These are phyloP conservation scores for Lathyrus aphaca DNA, from an alignment of 306 rosid genomes.

Conservation along the genomic window DNA sequence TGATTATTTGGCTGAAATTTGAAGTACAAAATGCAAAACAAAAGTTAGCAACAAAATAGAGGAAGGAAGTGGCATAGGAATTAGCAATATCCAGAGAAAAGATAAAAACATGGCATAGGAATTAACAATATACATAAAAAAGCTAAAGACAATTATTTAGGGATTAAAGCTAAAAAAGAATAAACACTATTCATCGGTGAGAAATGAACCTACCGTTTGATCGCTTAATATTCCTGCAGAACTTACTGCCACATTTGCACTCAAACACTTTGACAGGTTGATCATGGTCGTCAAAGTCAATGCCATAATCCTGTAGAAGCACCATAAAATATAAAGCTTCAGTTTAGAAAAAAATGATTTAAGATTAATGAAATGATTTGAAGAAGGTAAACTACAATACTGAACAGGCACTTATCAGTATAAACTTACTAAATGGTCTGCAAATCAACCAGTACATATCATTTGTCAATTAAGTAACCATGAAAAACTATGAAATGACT, in stretches of 20 bases:
- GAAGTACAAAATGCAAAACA: no score
- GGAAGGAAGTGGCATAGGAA: no score
- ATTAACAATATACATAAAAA: no score
- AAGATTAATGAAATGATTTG: constrained; percentile 25
- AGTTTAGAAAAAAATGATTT: background rate
- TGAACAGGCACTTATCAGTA: background rate
- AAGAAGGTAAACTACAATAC: background rate
- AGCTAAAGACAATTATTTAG: no score
- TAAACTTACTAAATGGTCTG: constrained; percentile 26
- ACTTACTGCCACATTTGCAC: constrained; percentile 89
- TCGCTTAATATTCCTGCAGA: constrained; percentile 85
- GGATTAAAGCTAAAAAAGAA: no score
- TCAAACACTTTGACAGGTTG: constrained; percentile 59
- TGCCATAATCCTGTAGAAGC: constrained; percentile 83
- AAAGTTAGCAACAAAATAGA: no score
- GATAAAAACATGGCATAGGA: no score
- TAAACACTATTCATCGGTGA: background rate
- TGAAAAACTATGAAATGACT: constrained; percentile 17
- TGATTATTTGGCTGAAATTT: no score
- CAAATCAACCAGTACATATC: constrained; percentile 18
- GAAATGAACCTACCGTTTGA: constrained; percentile 57
- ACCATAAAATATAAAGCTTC: constrained; percentile 29
- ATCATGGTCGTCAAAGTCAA: constrained; percentile 81
- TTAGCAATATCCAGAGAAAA: no score
- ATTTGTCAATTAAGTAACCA: constrained; percentile 20